Base-by-base conservation (phyloP, 2,329 filamentous ascomycete species). In the Raffaelea arxii region DNA sequence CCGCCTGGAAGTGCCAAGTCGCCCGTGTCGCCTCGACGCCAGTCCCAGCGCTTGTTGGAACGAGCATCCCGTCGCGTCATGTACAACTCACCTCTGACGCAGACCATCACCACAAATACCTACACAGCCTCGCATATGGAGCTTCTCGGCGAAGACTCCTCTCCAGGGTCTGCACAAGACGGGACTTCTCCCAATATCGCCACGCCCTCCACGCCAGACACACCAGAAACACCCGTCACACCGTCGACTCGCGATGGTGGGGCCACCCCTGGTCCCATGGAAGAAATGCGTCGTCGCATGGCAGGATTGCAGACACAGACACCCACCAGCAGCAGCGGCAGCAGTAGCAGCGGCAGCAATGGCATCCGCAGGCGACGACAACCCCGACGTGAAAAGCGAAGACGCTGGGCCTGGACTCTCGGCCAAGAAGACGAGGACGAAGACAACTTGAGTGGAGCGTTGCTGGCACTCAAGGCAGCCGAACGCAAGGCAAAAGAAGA, bases 371-470 rank as follows among this genome's bases (percentile, higher is more conserved):
- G 78, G 58, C 66, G 71, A 10, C 77, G 70, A 58, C 62, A 64
- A 25, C 68, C 67, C 25, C 75, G 78, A 52, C 80, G 66, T 56
- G 78, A 82, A 53, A 81, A 78, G 69, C 80, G 75, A 61, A 66
- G 78, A 12, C 72, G 72, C 38, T 82, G 78, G 79, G 74, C 79
- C 30, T 82, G 79, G 79, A 82, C 79, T 2, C 80, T 83, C 39
- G 75, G 72, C 3, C 69, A 71, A 49, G 74, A 75, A 1, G 70
- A 68, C 2, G 63, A 69, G 7, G 64, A 67, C 14, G 65, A 69
- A 41, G 64, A 67, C 46, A 62, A 66, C 25, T 58, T 69, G 4
- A 67, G 54, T 46, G 54, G 53, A 6, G 54, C 54, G 12, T 51
- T 55, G 46, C 51, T 51, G 10, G 54, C 54, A 9, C 51, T 56